Conservation (phyloP, 352 stramenopile species). For the Phytophthora brassicae region DNA sequence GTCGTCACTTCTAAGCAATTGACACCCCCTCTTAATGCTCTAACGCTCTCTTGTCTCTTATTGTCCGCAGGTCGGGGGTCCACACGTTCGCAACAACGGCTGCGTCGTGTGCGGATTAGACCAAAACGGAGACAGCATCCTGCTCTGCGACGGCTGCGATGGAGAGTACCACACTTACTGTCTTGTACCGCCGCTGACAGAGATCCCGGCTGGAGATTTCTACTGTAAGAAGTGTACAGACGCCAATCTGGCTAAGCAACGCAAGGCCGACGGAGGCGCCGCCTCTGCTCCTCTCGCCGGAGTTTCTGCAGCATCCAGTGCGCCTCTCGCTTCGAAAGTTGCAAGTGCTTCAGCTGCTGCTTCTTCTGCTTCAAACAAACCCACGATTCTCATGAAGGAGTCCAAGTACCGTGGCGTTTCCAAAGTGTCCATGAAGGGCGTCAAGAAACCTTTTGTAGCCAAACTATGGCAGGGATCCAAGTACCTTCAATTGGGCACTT, state of each 20-base stretch:
- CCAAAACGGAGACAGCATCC: slow-evolving; percentile 78
- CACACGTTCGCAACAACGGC: slow-evolving; percentile 44
- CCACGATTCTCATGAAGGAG: slow-evolving; percentile 53
- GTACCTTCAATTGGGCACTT: slow-evolving; percentile 70
- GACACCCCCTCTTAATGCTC: no score
- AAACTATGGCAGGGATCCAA: slow-evolving; percentile 69
- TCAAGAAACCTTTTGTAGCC: slow-evolving; percentile 82
- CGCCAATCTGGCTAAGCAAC: slow-evolving; percentile 40
- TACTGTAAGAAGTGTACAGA: slow-evolving; percentile 78
- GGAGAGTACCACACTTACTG: slow-evolving; percentile 89
- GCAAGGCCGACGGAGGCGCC: slow-evolving; percentile 32
- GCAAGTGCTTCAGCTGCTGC: not conserved
- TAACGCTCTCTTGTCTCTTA: no score
- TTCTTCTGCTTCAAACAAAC: slow-evolving; percentile 3
- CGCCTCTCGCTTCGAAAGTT: not conserved
- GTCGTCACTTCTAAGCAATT: no score
- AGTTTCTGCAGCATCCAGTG: not conserved
- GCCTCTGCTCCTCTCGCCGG: not conserved
- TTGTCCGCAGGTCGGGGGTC: slow-evolving; percentile 22
- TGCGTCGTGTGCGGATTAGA: slow-evolving; percentile 72
- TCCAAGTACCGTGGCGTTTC: slow-evolving; percentile 82
- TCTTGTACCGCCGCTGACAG: slow-evolving; percentile 64
- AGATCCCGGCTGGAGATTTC: slow-evolving; percentile 81
- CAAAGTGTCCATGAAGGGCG: slow-evolving; percentile 76
- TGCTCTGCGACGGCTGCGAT: slow-evolving; percentile 84